Conservation (phyloP, 2,329 filamentous ascomycete species). For the Pestalotiopsis sp. region DNA sequence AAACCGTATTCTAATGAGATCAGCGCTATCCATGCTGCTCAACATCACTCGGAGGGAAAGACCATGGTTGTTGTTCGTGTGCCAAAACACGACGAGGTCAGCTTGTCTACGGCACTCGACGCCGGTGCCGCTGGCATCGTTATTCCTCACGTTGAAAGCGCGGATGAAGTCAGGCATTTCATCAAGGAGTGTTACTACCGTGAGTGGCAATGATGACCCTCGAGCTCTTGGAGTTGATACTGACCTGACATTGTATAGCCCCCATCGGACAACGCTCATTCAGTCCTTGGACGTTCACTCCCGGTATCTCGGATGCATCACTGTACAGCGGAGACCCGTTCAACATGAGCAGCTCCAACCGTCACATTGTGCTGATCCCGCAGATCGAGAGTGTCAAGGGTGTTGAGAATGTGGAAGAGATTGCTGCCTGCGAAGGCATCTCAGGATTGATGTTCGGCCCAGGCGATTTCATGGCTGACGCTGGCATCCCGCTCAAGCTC, state of each 20-base stretch:
- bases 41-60: constrained; percentile 25
- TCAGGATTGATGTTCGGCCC: constrained; percentile 21
- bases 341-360: constrained; percentile 24
- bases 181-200: constrained; percentile 22
- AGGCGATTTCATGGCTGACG: constrained; percentile 19
- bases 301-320: constrained; percentile 20
- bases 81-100: constrained; percentile 20
- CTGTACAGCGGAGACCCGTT: constrained; percentile 21
- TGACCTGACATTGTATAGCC: constrained; percentile 6
- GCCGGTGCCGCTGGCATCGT: constrained; percentile 22
- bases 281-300: constrained; percentile 22
- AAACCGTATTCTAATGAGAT: not conserved
- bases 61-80: constrained; percentile 21
- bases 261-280: constrained; percentile 19
- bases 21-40: constrained; percentile 21
- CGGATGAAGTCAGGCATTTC: constrained; percentile 20
- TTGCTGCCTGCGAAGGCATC: constrained; percentile 19
- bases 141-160: constrained; percentile 22
- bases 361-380: constrained; percentile 22
- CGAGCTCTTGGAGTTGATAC: not conserved
- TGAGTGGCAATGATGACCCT: constrained; percentile 1
- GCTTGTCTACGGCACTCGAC: constrained; percentile 21
- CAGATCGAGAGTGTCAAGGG: constrained; percentile 25
- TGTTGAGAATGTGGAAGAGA: constrained; percentile 24
- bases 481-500: constrained; percentile 14